A percentile compares a stretch with the other conserved stretches of the same genome.
Evolutionary conservation across 495 filamentous ascomycete species (phyloP).

Genomic region (Penicillium egyptiacum): DNA sequence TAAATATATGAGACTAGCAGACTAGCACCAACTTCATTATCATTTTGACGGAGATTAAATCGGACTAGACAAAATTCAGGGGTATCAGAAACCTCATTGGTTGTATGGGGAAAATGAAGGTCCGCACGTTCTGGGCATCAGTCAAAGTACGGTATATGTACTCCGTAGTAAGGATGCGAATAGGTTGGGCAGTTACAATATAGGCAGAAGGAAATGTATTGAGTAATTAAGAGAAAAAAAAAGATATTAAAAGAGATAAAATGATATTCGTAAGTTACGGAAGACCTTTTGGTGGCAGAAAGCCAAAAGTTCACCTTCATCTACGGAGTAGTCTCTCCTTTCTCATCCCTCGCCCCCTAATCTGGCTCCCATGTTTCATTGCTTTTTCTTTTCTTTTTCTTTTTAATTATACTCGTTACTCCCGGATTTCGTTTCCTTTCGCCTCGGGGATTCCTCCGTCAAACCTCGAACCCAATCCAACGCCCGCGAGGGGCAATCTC

Average conservation of each 20-base stretch:
- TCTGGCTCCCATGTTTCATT: conserved; percentile 1
- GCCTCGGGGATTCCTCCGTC: neutral
- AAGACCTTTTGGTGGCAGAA: conserved; percentile 3
- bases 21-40: neutral
- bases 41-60: neutral
- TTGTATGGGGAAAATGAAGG: conserved; percentile 1
- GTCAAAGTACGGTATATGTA: neutral
- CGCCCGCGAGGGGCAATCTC: conserved; percentile 31
- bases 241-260: too few species aligned
- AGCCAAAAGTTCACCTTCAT: conserved; percentile 2
- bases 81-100: conserved; percentile 1
- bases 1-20: neutral
- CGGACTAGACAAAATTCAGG: conserved; percentile 1
- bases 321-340: conserved; percentile 4
- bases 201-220: neutral
- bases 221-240: too few species aligned
- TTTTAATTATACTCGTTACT: neutral
- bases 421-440: conserved; percentile 10
- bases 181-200: conserved; percentile 5
- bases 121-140: conserved; percentile 11
- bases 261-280: neutral
- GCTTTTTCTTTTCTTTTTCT: conserved; percentile 10
- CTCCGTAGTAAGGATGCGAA: neutral
- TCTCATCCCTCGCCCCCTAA: conserved; percentile 3
- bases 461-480: conserved; percentile 5